These are phyloP conservation scores for Adenanthera pavonina DNA, from an alignment of 306 rosid species.

Conservation along the genomic window DNA sequence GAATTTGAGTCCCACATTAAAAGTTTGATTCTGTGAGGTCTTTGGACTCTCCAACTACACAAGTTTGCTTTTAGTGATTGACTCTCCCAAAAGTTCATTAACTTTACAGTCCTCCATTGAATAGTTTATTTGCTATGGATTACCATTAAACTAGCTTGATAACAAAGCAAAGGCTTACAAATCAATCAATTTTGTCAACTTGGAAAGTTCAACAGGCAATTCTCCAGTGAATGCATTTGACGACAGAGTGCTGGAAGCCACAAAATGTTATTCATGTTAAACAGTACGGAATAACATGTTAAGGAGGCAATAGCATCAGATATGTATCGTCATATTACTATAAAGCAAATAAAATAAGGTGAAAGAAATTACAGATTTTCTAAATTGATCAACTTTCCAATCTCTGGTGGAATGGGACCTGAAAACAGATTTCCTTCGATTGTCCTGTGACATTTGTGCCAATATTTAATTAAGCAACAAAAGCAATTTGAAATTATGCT, in stretches of 20 bases:
- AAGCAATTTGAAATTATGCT: not conserved
- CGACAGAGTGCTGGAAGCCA: not conserved
- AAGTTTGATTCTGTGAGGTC: not conserved
- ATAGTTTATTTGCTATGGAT: not conserved
- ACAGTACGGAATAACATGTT: not conserved
- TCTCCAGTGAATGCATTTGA: conserved; percentile 9
- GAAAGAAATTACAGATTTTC: conserved; percentile 5
- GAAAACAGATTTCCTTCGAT: conserved; percentile 3
- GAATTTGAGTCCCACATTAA: not conserved
- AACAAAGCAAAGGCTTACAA: not conserved
- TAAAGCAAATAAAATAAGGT: not conserved
- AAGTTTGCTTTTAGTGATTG: not conserved
- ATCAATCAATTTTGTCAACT: not conserved
- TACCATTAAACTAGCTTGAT: not conserved
- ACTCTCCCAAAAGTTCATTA: not conserved
- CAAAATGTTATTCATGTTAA: not conserved
- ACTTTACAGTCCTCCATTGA: not conserved
- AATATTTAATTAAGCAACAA: not conserved
- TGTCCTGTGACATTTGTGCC: not conserved
- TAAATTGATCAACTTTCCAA: not conserved
- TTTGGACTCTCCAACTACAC: not conserved
- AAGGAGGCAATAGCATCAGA: not conserved
- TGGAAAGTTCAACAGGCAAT: not conserved
- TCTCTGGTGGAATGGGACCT: not conserved
- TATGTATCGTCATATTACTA: not conserved